A percentile compares a stretch with the other conserved stretches of the same genome.
Conservation (phyloP, 2,329 filamentous ascomycete genomes). For the Blumeriella jaapii region DNA sequence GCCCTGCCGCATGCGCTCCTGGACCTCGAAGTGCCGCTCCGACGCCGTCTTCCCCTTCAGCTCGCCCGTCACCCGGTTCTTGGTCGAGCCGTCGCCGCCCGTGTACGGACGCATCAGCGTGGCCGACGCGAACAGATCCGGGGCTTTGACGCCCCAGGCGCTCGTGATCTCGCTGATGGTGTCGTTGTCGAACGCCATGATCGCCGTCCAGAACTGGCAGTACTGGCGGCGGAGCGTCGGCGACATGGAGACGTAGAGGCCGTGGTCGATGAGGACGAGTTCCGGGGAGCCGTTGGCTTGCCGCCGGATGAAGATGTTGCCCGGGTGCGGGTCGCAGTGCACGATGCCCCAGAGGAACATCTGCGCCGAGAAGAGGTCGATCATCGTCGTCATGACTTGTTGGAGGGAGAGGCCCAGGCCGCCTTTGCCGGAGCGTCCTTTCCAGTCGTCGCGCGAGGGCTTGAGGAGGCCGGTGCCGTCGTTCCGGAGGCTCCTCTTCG, state of each 20-base stretch:
- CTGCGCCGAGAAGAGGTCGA: constrained; percentile 91
- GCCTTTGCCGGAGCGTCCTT: constrained; percentile 57
- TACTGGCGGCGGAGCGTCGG: constrained; percentile 79
- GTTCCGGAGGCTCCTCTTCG: constrained; percentile 30
- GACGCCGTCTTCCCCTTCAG: constrained; percentile 41
- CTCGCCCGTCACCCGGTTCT: constrained; percentile 46
- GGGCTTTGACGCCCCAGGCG: constrained; percentile 78
- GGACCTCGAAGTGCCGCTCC: constrained; percentile 63
- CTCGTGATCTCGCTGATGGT: constrained; percentile 62
- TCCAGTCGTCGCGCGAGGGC: constrained; percentile 70
- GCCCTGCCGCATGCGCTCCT: constrained; percentile 52
- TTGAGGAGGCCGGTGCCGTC: constrained; percentile 54
- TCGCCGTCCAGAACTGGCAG: constrained; percentile 80
- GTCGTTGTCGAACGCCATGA: constrained; percentile 86
- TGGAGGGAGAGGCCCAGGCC: constrained; percentile 74
- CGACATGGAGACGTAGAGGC: constrained; percentile 86
- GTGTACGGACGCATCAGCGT: constrained; percentile 86
- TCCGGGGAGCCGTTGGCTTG: constrained; percentile 73
- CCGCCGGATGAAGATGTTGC: constrained; percentile 91
- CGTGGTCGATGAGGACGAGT: constrained; percentile 93
- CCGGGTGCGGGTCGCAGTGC: constrained; percentile 94
- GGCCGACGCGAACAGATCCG: constrained; percentile 83
- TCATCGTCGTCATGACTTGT: constrained; percentile 92
- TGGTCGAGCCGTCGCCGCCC: constrained; percentile 63
- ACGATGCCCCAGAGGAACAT: constrained; percentile 96